phyloP scores from a whole-genome alignment of 331 rosid genomes.

The Phaseolus coccineus region DNA sequence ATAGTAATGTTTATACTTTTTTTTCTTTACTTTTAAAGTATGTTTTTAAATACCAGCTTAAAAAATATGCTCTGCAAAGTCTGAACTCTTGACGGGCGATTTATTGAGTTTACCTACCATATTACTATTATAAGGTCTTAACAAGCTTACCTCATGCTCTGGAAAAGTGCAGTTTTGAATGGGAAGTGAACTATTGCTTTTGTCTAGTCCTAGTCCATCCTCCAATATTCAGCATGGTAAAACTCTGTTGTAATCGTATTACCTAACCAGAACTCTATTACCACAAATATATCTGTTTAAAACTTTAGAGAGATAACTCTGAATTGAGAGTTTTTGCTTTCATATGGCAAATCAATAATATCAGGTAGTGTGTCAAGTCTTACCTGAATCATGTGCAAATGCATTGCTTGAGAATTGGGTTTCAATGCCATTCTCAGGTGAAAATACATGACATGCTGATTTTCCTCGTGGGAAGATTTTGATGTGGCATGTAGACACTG shows the following conservation, averaged over 20 bases:
- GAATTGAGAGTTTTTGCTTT: background rate
- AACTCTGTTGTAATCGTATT: background rate
- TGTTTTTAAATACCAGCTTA: background rate
- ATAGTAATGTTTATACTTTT: background rate
- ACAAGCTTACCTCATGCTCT: conserved; percentile 15
- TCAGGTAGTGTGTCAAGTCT: background rate
- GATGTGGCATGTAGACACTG: conserved; percentile 46
- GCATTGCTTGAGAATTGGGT: conserved; percentile 33
- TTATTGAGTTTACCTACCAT: background rate
- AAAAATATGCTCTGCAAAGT: background rate
- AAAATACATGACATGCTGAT: conserved; percentile 44
- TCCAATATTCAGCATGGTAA: background rate
- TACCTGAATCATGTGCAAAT: conserved; percentile 1
- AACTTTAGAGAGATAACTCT: background rate
- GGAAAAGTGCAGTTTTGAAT: conserved; percentile 22
- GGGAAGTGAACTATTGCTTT: background rate
- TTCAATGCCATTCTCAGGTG: conserved; percentile 48
- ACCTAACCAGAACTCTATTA: background rate
- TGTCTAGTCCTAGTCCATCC: background rate
- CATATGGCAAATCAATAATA: conserved; percentile 11
- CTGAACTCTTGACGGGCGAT: background rate
- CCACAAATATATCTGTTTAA: background rate
- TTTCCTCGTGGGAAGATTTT: conserved; percentile 41
- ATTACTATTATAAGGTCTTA: background rate
- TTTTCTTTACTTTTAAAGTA: background rate